Conservation (phyloP, 169 alveolate species). For the Cryptosporidium canis region DNA sequence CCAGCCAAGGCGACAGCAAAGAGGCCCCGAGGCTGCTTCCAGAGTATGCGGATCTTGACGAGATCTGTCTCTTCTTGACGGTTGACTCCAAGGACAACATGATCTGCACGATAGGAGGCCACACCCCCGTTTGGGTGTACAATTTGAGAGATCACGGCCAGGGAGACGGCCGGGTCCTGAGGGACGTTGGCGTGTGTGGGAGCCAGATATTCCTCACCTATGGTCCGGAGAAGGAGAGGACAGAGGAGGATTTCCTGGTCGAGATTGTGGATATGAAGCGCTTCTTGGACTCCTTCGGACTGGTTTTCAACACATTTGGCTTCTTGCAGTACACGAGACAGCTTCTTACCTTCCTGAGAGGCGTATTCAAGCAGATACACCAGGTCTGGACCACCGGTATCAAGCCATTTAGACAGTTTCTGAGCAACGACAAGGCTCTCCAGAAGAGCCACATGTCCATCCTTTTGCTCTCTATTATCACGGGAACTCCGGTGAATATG, state of each 20-base stretch:
- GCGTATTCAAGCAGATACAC: slow-evolving; percentile 16
- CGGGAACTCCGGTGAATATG: slow-evolving; percentile 32
- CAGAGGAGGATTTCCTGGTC: background rate
- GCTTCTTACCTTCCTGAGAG: slow-evolving; percentile 6
- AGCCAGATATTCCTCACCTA: background rate
- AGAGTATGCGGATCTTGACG: background rate
- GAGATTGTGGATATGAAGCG: slow-evolving; percentile 21
- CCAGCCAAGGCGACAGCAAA: background rate
- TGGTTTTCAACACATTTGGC: slow-evolving; percentile 20
- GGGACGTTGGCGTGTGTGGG: background rate
- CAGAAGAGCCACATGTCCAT: background rate
- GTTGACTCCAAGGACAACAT: slow-evolving; percentile 18
- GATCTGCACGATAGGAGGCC: slow-evolving; percentile 64
- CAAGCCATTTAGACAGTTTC: slow-evolving; percentile 41
- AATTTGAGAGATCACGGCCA: background rate
- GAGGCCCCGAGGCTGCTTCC: slow-evolving; percentile 53
- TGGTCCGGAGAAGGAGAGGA: background rate
- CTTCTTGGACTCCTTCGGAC: background rate
- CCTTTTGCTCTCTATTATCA: slow-evolving; percentile 1
- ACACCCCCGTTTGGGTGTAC: slow-evolving; percentile 55
- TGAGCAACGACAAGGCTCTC: slow-evolving; percentile 3
- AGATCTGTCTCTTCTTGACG: slow-evolving; percentile 12
- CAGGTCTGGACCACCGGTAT: slow-evolving; percentile 46
- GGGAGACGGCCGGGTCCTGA: background rate
- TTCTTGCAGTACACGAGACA: slow-evolving; percentile 50